Evolutionary conservation across 1,284 basidiomycete species (phyloP).

Genomic region (Sparassis latifolia): DNA sequence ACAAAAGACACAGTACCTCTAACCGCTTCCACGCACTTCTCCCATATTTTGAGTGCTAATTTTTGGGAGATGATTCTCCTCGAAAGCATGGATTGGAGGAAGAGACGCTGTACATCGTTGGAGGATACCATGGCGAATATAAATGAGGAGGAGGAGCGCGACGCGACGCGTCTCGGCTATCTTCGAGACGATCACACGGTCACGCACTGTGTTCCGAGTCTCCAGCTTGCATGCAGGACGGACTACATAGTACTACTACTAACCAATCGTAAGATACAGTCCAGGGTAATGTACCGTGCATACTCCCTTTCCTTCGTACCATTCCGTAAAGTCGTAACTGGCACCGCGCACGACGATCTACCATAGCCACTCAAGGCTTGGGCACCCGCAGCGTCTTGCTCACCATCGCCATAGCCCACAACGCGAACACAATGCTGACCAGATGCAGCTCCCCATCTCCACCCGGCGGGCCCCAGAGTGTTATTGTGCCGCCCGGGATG

Average conservation of each 20-base stretch:
- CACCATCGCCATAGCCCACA: constrained; percentile 92
- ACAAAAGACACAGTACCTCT: constrained; percentile 33
- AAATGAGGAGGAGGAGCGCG: constrained; percentile 12
- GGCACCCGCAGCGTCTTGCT: constrained; percentile 88
- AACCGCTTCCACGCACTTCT: constrained; percentile 57
- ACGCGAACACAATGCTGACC: constrained; percentile 64
- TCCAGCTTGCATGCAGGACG: too few relatives aligned
- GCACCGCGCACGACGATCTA: too few relatives aligned
- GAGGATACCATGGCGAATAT: constrained; percentile 34
- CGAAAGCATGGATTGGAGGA: constrained; percentile 71
- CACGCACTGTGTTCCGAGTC: constrained; percentile 2
- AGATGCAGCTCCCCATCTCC: constrained; percentile 79
- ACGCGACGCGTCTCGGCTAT: constrained; percentile 18
- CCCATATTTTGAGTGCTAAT: constrained; percentile 60
- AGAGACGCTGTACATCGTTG: constrained; percentile 64
- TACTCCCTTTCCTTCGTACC: too few relatives aligned
- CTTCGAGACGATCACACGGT: constrained; percentile 1
- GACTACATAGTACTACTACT: too few relatives aligned
- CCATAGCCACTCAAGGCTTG: constrained; percentile 42
- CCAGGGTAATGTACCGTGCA: too few relatives aligned
- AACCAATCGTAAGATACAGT: too few relatives aligned
- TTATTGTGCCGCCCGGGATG: constrained; percentile 69
- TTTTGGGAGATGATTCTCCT: constrained; percentile 56
- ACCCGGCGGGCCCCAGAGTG: constrained; percentile 64
- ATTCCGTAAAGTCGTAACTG: too few relatives aligned